Conservation (phyloP, 2,329 filamentous ascomycete genomes). For the Calonectria ilicicola region DNA sequence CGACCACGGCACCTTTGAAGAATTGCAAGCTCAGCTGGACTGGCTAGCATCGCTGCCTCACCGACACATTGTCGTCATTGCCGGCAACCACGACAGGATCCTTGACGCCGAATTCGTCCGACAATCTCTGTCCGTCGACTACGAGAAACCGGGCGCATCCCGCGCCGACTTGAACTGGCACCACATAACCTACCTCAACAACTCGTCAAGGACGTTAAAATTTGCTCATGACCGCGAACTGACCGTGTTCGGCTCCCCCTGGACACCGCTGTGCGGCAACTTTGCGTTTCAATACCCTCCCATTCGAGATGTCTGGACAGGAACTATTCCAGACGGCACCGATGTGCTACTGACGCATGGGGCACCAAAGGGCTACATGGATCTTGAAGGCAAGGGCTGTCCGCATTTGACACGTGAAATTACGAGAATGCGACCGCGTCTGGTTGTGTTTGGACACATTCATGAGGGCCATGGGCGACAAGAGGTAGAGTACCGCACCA, state of each 20-base stretch:
- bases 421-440: conserved; percentile 44
- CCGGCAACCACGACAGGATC: conserved; percentile 25
- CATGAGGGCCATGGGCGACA: conserved; percentile 41
- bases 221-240: conserved; percentile 44
- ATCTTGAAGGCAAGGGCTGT: conserved; percentile 48
- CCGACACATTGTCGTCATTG: conserved; percentile 23
- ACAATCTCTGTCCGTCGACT: background rate
- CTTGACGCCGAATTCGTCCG: conserved; percentile 18
- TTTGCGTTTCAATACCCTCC: conserved; percentile 56
- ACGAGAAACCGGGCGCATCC: background rate
- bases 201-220: conserved; percentile 39
- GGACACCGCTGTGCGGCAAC: conserved; percentile 46
- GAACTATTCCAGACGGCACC: conserved; percentile 35
- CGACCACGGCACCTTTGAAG: conserved; percentile 19
- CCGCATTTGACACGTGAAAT: conserved; percentile 45
- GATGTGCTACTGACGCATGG: conserved; percentile 55
- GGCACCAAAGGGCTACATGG: conserved; percentile 50
- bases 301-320: conserved; percentile 15
- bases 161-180: conserved; percentile 45
- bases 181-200: conserved; percentile 49
- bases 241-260: conserved; percentile 50
- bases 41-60: conserved; percentile 15
- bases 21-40: conserved; percentile 22
- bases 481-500: background rate
- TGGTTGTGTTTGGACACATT: conserved; percentile 54